phyloP scores from a whole-genome alignment of 805 yeast genomes.

The Crinitomyces ghanaensis region DNA sequence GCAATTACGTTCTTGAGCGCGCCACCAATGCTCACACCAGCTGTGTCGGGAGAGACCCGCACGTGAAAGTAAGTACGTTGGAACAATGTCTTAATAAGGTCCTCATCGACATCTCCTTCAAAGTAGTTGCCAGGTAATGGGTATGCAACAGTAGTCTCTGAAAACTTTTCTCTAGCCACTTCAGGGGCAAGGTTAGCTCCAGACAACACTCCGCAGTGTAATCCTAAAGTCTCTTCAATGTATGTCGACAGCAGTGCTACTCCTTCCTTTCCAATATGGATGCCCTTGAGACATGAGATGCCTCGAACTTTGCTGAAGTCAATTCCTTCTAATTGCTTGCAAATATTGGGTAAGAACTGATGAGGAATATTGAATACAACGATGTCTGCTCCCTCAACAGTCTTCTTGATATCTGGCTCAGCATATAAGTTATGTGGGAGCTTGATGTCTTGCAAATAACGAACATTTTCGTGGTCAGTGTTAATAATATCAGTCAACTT shows the following conservation, averaged over 20 bases:
- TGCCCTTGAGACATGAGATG: slow-evolving; percentile 90
- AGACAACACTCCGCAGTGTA: slow-evolving; percentile 90
- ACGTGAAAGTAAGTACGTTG: slow-evolving; percentile 99
- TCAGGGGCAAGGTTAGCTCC: slow-evolving; percentile 98
- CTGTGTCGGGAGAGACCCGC: slow-evolving; percentile 80
- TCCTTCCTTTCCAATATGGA: slow-evolving; percentile 77
- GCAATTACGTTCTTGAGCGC: slow-evolving; percentile 96
- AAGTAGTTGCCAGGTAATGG: slow-evolving; percentile 57
- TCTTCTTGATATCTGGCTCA: slow-evolving; percentile 67
- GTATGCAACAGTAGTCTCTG: slow-evolving; percentile 96
- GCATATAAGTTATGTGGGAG: slow-evolving; percentile 84
- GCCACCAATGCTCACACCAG: slow-evolving; percentile 94
- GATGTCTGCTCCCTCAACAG: slow-evolving; percentile 74
- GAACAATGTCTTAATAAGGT: slow-evolving; percentile 68
- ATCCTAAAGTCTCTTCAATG: slow-evolving; percentile 68
- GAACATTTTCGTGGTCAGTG: slow-evolving; percentile 83
- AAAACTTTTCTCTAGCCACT: slow-evolving; percentile 91
- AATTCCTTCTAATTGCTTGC: slow-evolving; percentile 65
- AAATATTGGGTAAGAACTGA: slow-evolving; percentile 76
- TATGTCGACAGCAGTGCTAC: slow-evolving; percentile 72
- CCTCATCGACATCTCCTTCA: slow-evolving; percentile 63
- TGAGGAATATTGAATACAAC: slow-evolving; percentile 93
- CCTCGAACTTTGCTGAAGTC: slow-evolving; percentile 67
- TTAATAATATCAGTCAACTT: slow-evolving; percentile 87
- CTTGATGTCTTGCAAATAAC: slow-evolving; percentile 79